Base-by-base conservation (phyloP, 129 eudicot species). In the Arctium lappa region DNA sequence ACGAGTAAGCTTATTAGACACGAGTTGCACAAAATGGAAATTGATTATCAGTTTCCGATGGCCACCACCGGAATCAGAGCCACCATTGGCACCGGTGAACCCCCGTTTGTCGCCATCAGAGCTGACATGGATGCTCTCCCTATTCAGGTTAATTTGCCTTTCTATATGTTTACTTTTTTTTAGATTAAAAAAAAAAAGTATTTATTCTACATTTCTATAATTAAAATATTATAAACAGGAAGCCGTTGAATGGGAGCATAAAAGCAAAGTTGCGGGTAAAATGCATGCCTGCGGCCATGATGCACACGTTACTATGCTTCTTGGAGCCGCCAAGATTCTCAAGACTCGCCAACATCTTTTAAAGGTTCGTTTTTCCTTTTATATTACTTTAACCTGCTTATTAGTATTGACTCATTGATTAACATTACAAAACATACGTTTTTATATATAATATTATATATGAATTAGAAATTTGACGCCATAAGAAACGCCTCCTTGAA, bases 121-220 rank as follows among this genome's bases (percentile, higher is more conserved):
- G 94, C 94, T 34, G 94, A 90, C 27, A 90, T 90, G 94, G 91
- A 90, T 77, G 94, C 94, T 69, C 72, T 90, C 75, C 91, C 94
- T 18, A 86, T 90, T 72, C 94, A 90, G 90, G 94, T 90, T 76
- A 32, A 79, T 79, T 1, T 60, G 62, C 36, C 11, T 4, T 46
- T 4, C 1, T 39, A 39, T 40, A 38, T 38, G 42, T 38, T 38
- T 22, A 16, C 27, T 29, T 32, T 70, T 29, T 22, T 22, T 22
- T 22, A 22, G 27, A 22, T 22, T 22, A 22, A 22, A 22, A 22
- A 22, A 22, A 70, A 3, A 71, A 71, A 31, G 40, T 71, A 30
- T 71, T 33, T 71, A 38, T 31, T 38, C 75, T 42, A 42, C 12
- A 42, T 42, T 8, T 42, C 50, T 42, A 42, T 42, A 8, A 39